Conservation (phyloP, 176 grass and related monocot species). For the Musa troglodytarum region DNA sequence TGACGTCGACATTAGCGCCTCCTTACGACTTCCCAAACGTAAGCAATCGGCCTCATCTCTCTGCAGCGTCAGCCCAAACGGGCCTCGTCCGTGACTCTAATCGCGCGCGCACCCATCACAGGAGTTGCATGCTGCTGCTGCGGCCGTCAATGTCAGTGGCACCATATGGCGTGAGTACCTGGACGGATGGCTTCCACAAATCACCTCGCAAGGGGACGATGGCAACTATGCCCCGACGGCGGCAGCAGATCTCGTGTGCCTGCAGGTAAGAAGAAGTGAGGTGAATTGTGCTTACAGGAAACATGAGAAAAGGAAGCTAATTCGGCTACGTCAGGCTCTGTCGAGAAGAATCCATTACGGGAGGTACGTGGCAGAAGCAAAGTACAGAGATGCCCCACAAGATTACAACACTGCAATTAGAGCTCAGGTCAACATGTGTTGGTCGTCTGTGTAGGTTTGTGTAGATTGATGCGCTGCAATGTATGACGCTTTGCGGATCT, state of each 20-base stretch:
- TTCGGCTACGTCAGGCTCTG: constrained; percentile 1
- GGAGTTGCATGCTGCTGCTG: constrained; percentile 20
- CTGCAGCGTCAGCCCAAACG: background rate
- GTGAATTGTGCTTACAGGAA: no score
- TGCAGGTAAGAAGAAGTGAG: constrained; percentile 2
- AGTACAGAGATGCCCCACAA: constrained; percentile 15
- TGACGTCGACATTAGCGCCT: constrained; percentile 9
- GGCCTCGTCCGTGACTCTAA: background rate
- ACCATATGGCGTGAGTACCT: constrained; percentile 17
- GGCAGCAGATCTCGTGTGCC: constrained; percentile 17
- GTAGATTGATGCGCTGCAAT: no score
- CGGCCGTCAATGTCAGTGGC: constrained; percentile 10
- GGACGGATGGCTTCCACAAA: constrained; percentile 3
- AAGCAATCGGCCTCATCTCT: background rate
- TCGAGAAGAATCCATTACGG: constrained; percentile 27
- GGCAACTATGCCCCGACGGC: constrained; percentile 12
- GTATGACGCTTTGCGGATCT: no score
- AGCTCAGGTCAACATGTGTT: constrained; percentile 2
- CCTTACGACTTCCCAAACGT: constrained; percentile 17
- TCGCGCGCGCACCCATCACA: background rate
- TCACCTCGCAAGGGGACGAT: constrained; percentile 12
- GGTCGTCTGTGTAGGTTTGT: background rate
- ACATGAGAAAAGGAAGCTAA: no score
- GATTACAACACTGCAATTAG: constrained; percentile 17
- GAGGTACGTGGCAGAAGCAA: constrained; percentile 22